Base-by-base conservation (phyloP, 2,329 filamentous ascomycete genomes). In the Furcasterigmium furcatum region DNA sequence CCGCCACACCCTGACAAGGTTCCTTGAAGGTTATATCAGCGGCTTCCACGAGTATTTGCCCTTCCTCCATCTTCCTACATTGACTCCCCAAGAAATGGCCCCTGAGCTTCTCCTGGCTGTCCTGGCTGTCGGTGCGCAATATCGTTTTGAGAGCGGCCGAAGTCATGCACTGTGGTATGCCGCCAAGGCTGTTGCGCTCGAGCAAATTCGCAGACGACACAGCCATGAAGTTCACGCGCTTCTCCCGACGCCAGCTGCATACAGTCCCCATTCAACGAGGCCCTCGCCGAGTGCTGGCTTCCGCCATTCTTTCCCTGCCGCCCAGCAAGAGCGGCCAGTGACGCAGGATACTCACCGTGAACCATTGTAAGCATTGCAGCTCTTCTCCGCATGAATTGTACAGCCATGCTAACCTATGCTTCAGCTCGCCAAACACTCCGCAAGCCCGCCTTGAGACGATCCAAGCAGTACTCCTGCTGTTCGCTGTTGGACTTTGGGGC, bases 101-200 rank as follows among this genome's bases (percentile, higher is more conserved):
- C 77, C 84, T 1, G 86, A 88, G 59, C 67, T 89, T 4, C 67
- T 87, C 5, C 65, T 90, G 22, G 84, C 84, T 1, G 77, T 88
- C 14, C 70, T 85, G 19, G 82, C 85, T 1, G 78, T 88, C 2
- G 83, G 83, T 12, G 83, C 83, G 0, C 81, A 84, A 53, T 86
- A 85, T 54, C 75, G 79, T 2, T 83, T 83, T 43, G 80, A 84
- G 53, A 77, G 70, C 45, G 76, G 80, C 39, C 68, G 79, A 35
- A 77, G 77, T 2, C 77, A 82, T 56, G 77, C 76, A 3, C 60
- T 84, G 5, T 84, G 79, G 79, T 82, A 82, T 56, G 79, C 79
- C 1, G 75, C 78, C 8, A 81, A 77, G 56, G 70, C 77, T 4
- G 73, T 84, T 14, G 74, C 77, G 0, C 62, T 76, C 45, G 79